These are phyloP conservation scores for Auricularia auricula-judae DNA, from an alignment of 768 basidiomycete genomes.

Conservation along the genomic window DNA sequence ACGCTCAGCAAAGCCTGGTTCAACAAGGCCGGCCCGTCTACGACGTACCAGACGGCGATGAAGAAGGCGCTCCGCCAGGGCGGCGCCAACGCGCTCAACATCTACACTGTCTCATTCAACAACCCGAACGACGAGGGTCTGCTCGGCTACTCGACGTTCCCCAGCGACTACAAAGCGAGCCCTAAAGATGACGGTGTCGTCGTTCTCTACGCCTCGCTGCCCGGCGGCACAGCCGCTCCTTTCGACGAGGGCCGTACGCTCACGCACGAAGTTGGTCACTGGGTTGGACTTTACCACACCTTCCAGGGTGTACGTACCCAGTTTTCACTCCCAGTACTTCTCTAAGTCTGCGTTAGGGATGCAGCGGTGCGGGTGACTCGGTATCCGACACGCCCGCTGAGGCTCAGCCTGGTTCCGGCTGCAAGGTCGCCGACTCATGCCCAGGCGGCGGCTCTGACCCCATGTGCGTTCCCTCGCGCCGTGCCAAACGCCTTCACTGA, in stretches of 20 bases:
- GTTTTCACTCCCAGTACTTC: neutral
- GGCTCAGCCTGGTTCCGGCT: constrained; percentile 27
- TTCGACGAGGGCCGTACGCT: constrained; percentile 6
- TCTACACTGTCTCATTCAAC: constrained; percentile 27
- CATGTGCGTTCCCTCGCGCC: constrained; percentile 10
- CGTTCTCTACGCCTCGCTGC: neutral
- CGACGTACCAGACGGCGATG: constrained; percentile 33
- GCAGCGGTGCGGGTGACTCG: constrained; percentile 26
- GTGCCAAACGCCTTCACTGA: too few relatives aligned
- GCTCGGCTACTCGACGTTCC: neutral
- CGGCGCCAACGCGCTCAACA: constrained; percentile 29
- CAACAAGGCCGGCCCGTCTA: constrained; percentile 27
- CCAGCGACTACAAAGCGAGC: neutral
- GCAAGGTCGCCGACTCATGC: constrained; percentile 22
- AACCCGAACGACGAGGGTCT: neutral
- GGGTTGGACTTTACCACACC: constrained; percentile 12
- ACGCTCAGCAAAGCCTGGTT: constrained; percentile 39
- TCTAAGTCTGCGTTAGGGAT: constrained; percentile 29
- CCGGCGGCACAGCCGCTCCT: neutral
- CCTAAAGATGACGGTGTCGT: neutral
- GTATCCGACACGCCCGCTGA: constrained; percentile 36
- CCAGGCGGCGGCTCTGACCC: constrained; percentile 24
- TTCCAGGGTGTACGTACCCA: constrained; percentile 2
- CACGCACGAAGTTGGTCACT: constrained; percentile 13
- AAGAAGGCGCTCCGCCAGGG: constrained; percentile 35